These are phyloP conservation scores for Rubus parviflorus DNA, from an alignment of 306 rosid genomes.

Conservation along the genomic window DNA sequence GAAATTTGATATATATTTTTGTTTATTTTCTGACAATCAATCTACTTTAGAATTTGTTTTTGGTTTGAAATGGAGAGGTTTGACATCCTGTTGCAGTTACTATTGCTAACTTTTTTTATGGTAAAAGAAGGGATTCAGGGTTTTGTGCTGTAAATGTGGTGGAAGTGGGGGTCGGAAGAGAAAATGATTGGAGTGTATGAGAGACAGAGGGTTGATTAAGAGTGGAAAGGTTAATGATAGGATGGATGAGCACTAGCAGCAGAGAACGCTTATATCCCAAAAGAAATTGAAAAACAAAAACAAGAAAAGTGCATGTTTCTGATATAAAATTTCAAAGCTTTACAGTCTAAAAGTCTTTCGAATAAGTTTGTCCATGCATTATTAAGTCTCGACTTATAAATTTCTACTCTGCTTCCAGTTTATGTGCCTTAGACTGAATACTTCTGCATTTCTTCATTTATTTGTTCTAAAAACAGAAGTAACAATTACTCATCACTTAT, in stretches of 20 bases:
- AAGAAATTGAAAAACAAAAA: background rate
- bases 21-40: background rate
- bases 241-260: background rate
- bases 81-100: background rate
- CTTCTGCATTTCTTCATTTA: background rate
- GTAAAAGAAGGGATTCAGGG: background rate
- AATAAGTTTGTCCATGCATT: background rate
- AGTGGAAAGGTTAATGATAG: background rate
- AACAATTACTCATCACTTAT: background rate
- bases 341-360: background rate
- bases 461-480: background rate
- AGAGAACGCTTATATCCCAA: background rate
- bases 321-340: background rate
- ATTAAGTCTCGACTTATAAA: background rate
- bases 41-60: background rate
- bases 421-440: background rate
- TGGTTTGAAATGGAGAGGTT: background rate
- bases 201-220: background rate
- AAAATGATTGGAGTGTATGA: background rate
- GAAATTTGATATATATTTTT: background rate
- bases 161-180: background rate
- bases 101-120: background rate
- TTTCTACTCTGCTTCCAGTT: background rate
- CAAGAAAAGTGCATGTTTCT: background rate
- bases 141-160: background rate